phyloP scores from a whole-genome alignment of 257 asterid species.

The Gentiana straminea region DNA sequence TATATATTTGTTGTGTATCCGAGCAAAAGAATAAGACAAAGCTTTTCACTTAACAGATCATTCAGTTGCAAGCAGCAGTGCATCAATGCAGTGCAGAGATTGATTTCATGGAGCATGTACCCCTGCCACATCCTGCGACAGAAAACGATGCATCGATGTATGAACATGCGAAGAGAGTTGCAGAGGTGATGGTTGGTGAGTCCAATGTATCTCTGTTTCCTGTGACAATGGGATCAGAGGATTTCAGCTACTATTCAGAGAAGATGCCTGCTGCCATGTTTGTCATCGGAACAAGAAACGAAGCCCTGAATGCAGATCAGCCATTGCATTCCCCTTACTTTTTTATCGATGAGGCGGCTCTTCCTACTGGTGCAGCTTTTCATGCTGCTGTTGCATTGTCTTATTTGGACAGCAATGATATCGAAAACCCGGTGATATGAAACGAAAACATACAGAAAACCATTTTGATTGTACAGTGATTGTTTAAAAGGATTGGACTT shows the following conservation, averaged over 20 bases:
- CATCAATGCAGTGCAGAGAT: conserved; percentile 47
- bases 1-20: background rate
- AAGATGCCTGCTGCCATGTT: conserved; percentile 46
- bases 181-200: conserved; percentile 45
- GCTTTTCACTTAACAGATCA: conserved; percentile 27
- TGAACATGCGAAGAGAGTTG: conserved; percentile 48
- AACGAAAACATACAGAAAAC: too few species aligned
- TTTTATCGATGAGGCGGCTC: conserved; percentile 46
- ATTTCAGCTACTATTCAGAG: conserved; percentile 62
- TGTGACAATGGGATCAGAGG: conserved; percentile 60
- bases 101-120: conserved; percentile 40
- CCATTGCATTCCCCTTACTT: conserved; percentile 54
- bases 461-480: too few species aligned
- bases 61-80: conserved; percentile 59
- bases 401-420: conserved; percentile 28
- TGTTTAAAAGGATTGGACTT: too few species aligned
- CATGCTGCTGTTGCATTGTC: conserved; percentile 69
- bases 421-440: too few species aligned
- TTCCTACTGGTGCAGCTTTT: conserved; percentile 56
- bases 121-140: conserved; percentile 49
- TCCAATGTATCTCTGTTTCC: conserved; percentile 17
- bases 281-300: conserved; percentile 35
- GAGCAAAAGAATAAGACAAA: background rate
- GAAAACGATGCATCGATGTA: conserved; percentile 37
- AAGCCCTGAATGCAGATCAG: conserved; percentile 21